Conservation (phyloP, 495 filamentous ascomycete species). For the Penicillium subrubescens region DNA sequence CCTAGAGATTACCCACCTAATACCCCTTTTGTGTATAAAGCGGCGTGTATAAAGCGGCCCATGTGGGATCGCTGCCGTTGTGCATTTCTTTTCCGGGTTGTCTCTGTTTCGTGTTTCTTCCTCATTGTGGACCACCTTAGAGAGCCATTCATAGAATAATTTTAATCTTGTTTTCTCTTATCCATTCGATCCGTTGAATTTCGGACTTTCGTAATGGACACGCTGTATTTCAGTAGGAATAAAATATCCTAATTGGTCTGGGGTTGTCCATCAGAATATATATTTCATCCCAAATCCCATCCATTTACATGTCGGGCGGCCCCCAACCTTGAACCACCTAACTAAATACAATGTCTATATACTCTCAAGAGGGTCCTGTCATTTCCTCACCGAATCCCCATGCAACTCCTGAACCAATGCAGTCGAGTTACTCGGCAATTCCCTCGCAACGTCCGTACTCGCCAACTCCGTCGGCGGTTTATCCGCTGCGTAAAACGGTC, state of each 20-base stretch:
- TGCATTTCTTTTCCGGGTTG: constrained; percentile 15
- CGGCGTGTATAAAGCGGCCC: constrained; percentile 19
- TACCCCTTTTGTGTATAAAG: constrained; percentile 19
- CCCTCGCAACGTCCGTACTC: not conserved
- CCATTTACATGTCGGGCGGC: not conserved
- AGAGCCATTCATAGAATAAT: constrained; percentile 33
- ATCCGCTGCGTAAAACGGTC: not conserved
- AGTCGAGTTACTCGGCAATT: not conserved
- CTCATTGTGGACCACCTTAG: constrained; percentile 9
- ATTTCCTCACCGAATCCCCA: not conserved
- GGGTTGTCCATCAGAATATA: not conserved
- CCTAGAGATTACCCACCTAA: not conserved
- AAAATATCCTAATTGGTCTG: not conserved
- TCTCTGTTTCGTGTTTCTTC: constrained; percentile 19
- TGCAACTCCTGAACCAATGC: not conserved
- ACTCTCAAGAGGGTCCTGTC: not conserved
- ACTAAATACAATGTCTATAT: not conserved
- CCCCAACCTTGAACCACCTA: not conserved
- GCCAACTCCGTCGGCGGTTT: not conserved
- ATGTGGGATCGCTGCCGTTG: constrained; percentile 10
- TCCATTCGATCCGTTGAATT: not conserved
- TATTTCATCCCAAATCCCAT: not conserved
- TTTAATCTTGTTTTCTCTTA: constrained; percentile 27
- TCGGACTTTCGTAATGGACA: too few relatives aligned
- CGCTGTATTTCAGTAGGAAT: too few relatives aligned